A percentile compares a stretch with the other conserved stretches of the same genome.
Evolutionary conservation across 2,329 filamentous ascomycete species (phyloP).

Genomic region (Hymenoscyphus fraxineus): DNA sequence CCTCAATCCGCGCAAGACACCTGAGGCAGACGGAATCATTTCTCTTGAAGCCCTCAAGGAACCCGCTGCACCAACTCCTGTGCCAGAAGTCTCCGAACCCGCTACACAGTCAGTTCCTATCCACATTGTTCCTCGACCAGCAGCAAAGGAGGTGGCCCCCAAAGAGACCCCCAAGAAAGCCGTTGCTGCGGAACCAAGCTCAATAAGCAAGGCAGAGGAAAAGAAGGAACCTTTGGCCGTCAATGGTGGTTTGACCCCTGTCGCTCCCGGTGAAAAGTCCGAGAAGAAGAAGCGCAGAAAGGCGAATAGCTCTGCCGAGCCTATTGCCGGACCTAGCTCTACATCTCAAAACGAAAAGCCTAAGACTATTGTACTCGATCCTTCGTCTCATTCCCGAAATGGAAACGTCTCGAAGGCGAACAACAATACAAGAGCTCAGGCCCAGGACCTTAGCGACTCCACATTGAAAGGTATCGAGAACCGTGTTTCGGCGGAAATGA

Average conservation of each 20-base stretch:
- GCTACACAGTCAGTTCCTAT: constrained; percentile 23
- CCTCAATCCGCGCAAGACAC: constrained; percentile 69
- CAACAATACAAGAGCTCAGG: constrained; percentile 17
- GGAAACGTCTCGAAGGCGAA: constrained; percentile 24
- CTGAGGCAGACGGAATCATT: constrained; percentile 65
- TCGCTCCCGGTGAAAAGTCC: constrained; percentile 47
- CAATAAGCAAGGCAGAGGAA: constrained; percentile 40
- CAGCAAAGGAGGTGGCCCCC: constrained; percentile 28
- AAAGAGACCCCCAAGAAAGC: constrained; percentile 28
- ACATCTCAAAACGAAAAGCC: constrained; percentile 19
- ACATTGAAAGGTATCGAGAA: constrained; percentile 46
- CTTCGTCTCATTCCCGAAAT: constrained; percentile 31
- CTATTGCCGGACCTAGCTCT: constrained; percentile 14
- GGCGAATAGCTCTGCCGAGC: constrained; percentile 42
- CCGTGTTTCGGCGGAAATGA: constrained; percentile 46
- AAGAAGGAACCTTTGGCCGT: constrained; percentile 31
- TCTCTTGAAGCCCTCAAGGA: constrained; percentile 63
- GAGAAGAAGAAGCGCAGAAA: constrained; percentile 73
- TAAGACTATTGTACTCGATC: constrained; percentile 34
- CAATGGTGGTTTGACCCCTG: constrained; percentile 27
- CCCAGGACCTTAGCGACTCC: constrained; percentile 39
- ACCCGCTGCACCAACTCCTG: constrained; percentile 29
- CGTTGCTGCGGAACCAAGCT: constrained; percentile 28
- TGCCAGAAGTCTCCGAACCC: constrained; percentile 15
- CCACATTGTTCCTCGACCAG: constrained; percentile 29